phyloP scores from a whole-genome alignment of 306 rosid genomes.

The Fragaria iinumae region DNA sequence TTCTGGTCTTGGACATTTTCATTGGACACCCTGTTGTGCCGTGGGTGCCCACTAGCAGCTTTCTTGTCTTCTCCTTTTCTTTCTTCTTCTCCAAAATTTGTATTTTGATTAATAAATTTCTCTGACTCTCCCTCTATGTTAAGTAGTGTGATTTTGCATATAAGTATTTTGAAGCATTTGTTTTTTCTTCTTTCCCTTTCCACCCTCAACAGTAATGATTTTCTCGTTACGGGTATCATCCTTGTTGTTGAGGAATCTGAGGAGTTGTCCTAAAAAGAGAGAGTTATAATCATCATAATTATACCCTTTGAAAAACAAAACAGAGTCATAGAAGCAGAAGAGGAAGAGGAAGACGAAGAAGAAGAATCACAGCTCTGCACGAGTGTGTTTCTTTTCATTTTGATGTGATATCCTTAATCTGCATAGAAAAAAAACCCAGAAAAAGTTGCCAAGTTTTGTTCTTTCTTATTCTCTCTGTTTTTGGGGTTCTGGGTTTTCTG shows the following conservation, averaged over 20 bases:
- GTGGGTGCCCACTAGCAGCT: slow-evolving; percentile 67
- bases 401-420: slow-evolving; percentile 42
- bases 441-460: slow-evolving; percentile 26
- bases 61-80: slow-evolving; percentile 39
- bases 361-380: slow-evolving; percentile 47
- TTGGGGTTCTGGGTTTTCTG: slow-evolving; percentile 30
- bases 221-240: slow-evolving; percentile 54
- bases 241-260: slow-evolving; percentile 55
- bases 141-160: slow-evolving; percentile 1
- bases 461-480: slow-evolving; percentile 9
- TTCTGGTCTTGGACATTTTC: slow-evolving; percentile 27
- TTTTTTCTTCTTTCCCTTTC: slow-evolving; percentile 20
- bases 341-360: slow-evolving; percentile 10
- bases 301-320: slow-evolving; percentile 9
- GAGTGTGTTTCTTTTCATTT: slow-evolving; percentile 52
- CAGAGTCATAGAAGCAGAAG: slow-evolving; percentile 8
- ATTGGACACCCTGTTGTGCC: slow-evolving; percentile 39
- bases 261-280: slow-evolving; percentile 43
- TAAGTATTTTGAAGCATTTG: slow-evolving; percentile 17
- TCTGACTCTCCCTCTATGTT: neutral
- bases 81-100: neutral
- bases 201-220: slow-evolving; percentile 52
- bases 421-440: slow-evolving; percentile 13
- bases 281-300: slow-evolving; percentile 19
- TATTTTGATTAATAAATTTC: neutral